Conservation (phyloP, 2,329 filamentous ascomycete species). For the Penicillium occitanis region DNA sequence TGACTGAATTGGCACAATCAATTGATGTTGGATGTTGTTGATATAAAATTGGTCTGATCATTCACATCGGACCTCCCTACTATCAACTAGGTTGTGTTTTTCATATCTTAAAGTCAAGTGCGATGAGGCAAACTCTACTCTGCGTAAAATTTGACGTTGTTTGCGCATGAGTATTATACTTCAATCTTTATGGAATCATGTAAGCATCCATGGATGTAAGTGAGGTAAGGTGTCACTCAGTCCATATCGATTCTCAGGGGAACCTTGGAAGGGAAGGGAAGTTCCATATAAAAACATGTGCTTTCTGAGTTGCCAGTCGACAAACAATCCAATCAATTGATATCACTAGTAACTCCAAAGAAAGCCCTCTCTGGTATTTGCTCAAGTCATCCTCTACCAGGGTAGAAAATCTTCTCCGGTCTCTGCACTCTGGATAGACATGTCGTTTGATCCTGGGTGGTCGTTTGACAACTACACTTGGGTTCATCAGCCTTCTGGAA, state of each 20-base stretch:
- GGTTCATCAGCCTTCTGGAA: not conserved
- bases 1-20: not conserved
- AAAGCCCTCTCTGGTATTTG: not conserved
- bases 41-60: not conserved
- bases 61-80: not conserved
- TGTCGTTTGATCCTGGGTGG: not conserved
- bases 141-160: not conserved
- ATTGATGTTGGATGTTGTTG: not conserved
- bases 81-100: too few species aligned
- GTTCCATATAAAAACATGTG: not conserved
- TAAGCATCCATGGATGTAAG: not conserved
- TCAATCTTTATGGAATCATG: not conserved
- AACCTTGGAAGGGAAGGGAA: not conserved
- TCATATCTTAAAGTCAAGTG: not conserved
- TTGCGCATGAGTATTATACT: not conserved
- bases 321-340: not conserved
- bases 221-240: not conserved
- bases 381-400: not conserved
- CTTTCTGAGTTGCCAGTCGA: not conserved
- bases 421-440: not conserved
- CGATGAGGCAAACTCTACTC: not conserved
- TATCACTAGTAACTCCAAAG: not conserved
- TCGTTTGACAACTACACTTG: conserved; percentile 1
- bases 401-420: not conserved
- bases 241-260: not conserved